Evolutionary conservation across 2,329 filamentous ascomycete species (phyloP), one percentile per base, ranked within the genome.

Genomic region (Neofusicoccum umdonicola): DNA sequence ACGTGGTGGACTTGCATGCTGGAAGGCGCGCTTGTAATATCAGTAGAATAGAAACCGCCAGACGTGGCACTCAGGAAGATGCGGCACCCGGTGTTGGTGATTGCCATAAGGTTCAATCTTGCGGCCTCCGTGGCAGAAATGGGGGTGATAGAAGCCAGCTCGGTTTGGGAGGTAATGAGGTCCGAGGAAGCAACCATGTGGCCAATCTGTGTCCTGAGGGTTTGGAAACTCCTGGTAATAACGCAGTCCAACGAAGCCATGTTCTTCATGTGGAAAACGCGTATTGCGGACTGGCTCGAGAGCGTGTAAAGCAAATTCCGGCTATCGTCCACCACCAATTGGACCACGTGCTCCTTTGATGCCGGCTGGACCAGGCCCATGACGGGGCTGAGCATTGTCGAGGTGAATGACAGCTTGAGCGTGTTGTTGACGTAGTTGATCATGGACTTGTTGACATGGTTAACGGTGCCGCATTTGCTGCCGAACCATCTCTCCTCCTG

Each of bases 1-100:
- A 99, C 92, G 73, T 96, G 95, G 70, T 96, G 90, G n/a, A 97
- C 88, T 77, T 97, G 93, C 92, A 99, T 97, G 78, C 92, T 97
- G 70, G 91, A 93, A 0, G 95, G 62, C 4, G 62, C 62, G 19
- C 62, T 64, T 2, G 62, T 54, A 34, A 57, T 19, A 13, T 84
- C 84, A 35, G 87, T 82, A 63, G 80, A 78, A 63, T 80, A 77
- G 79, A 89, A 90, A 1, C 87, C 86, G 17, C 92, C 90, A 68
- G 90, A 90, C 0, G 93, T 97, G 4, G 94, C 92, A 73, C 93
- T 98, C 62, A 99, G 84, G 75, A 95, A 98, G 4, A 99, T 86
- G 22, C 95, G 88, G 74, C 93, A 96, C 19, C 96, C 95, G 0
- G 92, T 96, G 65, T 90, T 89, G 0, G 94, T 98, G 13, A 93